A percentile compares a stretch with the other conserved stretches of the same genome.
Conservation (phyloP, 202 grass and related monocot genomes). For the Panicum virgatum region DNA sequence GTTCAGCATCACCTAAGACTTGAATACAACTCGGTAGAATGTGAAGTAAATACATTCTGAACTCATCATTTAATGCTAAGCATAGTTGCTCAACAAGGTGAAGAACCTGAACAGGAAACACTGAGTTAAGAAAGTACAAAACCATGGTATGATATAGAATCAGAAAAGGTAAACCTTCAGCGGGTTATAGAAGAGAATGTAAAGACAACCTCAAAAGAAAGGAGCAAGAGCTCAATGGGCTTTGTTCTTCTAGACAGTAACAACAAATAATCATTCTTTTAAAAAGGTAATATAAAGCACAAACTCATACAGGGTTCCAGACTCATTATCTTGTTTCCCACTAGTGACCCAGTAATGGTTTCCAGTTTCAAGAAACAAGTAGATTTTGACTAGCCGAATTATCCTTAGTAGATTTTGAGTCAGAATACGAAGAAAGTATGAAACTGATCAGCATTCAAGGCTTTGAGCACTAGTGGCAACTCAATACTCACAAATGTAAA, state of each 20-base stretch:
- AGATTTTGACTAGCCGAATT: not conserved
- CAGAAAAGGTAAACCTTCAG: constrained; percentile 13
- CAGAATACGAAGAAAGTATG: not conserved
- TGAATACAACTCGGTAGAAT: constrained; percentile 94
- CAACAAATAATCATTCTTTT: not conserved
- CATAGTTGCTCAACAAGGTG: constrained; percentile 96
- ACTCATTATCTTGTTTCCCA: not conserved
- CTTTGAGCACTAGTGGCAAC: not conserved
- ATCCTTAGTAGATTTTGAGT: not conserved
- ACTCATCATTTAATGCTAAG: constrained; percentile 96
- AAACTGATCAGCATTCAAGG: not conserved
- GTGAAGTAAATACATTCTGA: constrained; percentile 81
- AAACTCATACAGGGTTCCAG: not conserved
- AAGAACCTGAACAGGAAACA: constrained; percentile 64
- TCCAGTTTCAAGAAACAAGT: not conserved
- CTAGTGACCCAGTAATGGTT: not conserved
- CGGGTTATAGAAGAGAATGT: not conserved
- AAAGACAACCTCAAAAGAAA: not conserved
- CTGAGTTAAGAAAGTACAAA: constrained; percentile 3
- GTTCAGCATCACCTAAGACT: constrained; percentile 95
- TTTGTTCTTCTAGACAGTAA: not conserved
- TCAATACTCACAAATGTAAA: not conserved
- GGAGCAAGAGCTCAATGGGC: not conserved
- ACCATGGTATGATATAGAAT: constrained; percentile 25
- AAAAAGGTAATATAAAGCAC: not conserved